Evolutionary conservation across 371 early-diverging fungal genomes (phyloP).

Genomic region (Apophysomyces ossiformis): DNA sequence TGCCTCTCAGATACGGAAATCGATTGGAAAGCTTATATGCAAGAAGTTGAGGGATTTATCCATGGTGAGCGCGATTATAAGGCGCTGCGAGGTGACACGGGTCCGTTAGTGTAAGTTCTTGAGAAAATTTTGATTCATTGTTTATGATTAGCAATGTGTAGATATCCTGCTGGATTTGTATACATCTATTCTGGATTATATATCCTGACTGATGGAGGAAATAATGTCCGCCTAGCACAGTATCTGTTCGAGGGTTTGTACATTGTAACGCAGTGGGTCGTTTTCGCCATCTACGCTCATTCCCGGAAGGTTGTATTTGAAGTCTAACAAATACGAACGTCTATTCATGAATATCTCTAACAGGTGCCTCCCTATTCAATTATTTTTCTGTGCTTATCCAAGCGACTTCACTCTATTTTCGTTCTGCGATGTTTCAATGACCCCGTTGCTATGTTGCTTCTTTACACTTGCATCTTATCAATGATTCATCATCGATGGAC

Average conservation of each 20-base stretch:
- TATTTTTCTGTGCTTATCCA: conserved; percentile 69
- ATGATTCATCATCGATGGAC: conserved; percentile 60
- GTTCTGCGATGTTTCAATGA: conserved; percentile 93
- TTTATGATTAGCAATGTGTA: conserved; percentile 18
- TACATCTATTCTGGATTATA: conserved; percentile 81
- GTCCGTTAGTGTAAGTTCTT: conserved; percentile 81
- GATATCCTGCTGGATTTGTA: conserved; percentile 95
- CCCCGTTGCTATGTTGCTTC: conserved; percentile 82
- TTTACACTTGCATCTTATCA: conserved; percentile 67
- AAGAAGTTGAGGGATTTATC: conserved; percentile 81
- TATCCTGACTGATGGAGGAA: conserved; percentile 72
- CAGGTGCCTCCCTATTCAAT: conserved; percentile 70
- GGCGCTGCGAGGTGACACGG: conserved; percentile 87
- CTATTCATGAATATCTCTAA: neutral
- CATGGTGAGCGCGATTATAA: conserved; percentile 83
- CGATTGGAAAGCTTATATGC: conserved; percentile 95
- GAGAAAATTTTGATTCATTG: neutral
- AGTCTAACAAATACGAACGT: conserved; percentile 11
- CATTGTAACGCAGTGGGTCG: conserved; percentile 62
- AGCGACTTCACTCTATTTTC: conserved; percentile 90
- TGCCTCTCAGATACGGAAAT: conserved; percentile 90
- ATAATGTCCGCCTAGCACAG: conserved; percentile 75
- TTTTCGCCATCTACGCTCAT: conserved; percentile 67
- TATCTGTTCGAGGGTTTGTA: conserved; percentile 82
- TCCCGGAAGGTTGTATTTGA: conserved; percentile 33